Conservation (phyloP, 345 rosid genomes). For the Erysimum cheiranthoides region DNA sequence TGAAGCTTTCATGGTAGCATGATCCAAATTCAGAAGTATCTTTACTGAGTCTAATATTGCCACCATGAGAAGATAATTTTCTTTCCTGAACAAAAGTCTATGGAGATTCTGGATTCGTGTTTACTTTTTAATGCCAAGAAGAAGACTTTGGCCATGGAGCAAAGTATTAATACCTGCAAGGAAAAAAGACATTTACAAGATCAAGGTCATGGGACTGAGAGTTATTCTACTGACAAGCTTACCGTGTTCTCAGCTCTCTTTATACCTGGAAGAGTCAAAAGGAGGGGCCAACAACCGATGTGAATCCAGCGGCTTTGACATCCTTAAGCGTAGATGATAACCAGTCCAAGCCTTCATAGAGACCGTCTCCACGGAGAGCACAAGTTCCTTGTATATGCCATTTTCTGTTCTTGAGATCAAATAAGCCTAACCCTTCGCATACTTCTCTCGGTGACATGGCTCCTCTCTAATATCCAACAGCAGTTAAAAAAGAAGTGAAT, state of each 20-base stretch:
- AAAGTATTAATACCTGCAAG: slow-evolving; percentile 23
- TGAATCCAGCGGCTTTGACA: slow-evolving; percentile 91
- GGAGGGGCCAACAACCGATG: slow-evolving; percentile 75
- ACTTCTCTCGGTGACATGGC: slow-evolving; percentile 99
- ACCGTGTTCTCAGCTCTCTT: background rate
- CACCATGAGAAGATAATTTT: slow-evolving; percentile 23
- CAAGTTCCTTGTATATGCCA: slow-evolving; percentile 99
- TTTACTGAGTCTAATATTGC: slow-evolving; percentile 28
- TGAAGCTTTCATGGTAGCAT: slow-evolving; percentile 32
- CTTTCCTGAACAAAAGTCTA: slow-evolving; percentile 16
- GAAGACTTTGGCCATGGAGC: slow-evolving; percentile 15
- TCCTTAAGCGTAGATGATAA: slow-evolving; percentile 84
- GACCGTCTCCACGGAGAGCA: slow-evolving; percentile 94
- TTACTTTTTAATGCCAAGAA: background rate
- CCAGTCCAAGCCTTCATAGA: slow-evolving; percentile 98
- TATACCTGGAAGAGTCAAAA: slow-evolving; percentile 58
- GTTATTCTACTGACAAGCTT: slow-evolving; percentile 17
- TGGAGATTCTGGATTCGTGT: slow-evolving; percentile 21
- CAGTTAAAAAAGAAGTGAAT: background rate
- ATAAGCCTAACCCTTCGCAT: slow-evolving; percentile 85
- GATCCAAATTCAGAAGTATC: slow-evolving; percentile 23
- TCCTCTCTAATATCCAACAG: slow-evolving; percentile 66
- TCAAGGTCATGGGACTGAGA: slow-evolving; percentile 10
- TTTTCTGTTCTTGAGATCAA: slow-evolving; percentile 92
- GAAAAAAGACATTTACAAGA: slow-evolving; percentile 19